These are phyloP conservation scores for Astrocystis sublimbata DNA, from an alignment of 495 filamentous ascomycete species.

Conservation along the genomic window DNA sequence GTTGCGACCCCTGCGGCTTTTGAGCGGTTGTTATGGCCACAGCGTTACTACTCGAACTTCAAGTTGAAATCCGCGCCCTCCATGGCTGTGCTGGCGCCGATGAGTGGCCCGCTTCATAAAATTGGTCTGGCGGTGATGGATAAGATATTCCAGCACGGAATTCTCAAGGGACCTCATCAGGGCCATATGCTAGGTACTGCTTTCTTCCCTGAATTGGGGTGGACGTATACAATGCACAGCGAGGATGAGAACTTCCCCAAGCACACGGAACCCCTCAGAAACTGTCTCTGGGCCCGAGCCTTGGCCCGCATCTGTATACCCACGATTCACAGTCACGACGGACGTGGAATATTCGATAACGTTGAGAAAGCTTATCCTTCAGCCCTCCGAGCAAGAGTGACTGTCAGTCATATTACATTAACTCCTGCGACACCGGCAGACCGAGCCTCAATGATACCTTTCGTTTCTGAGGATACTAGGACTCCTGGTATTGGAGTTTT, in stretches of 20 bases:
- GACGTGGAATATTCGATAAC: not conserved
- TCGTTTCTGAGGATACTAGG: not conserved
- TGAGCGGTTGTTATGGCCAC: not conserved
- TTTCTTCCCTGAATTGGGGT: not conserved
- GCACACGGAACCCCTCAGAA: not conserved
- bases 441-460: not conserved
- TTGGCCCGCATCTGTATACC: not conserved
- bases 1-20: not conserved
- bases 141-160: not conserved
- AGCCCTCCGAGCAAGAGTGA: not conserved
- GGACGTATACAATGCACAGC: not conserved
- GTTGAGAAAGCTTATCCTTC: not conserved
- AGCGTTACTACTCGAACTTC: not conserved
- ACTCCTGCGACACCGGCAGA: not conserved
- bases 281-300: not conserved
- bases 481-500: not conserved
- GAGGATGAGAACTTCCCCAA: not conserved
- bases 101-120: not conserved
- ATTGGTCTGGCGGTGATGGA: not conserved
- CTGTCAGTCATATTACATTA: not conserved
- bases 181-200: not conserved
- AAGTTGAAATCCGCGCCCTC: not conserved
- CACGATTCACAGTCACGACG: not conserved
- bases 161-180: not conserved
- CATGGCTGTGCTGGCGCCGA: not conserved